A percentile compares a stretch with the other conserved stretches of the same genome.
These are phyloP conservation scores for Alternaria sp. DNA, from an alignment of 2,329 filamentous ascomycete species.

Conservation along the genomic window DNA sequence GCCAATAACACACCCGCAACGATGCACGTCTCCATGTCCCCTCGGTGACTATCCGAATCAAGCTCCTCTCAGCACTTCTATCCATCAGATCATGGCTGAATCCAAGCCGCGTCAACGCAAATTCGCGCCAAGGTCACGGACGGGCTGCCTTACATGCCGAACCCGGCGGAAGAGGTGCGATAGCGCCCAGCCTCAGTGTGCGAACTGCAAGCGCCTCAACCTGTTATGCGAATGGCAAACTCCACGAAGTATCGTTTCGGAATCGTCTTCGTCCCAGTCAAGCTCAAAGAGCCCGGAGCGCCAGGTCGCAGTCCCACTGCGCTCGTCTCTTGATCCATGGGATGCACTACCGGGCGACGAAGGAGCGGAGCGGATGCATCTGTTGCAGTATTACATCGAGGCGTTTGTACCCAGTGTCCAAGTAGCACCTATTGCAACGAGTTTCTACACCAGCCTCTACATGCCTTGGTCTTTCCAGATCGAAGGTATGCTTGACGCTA, in stretches of 20 bases:
- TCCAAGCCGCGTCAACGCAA: slow-evolving; percentile 42
- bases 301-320: slow-evolving; percentile 21
- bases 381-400: slow-evolving; percentile 45
- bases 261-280: slow-evolving; percentile 3
- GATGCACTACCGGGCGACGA: slow-evolving; percentile 35
- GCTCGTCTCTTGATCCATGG: slow-evolving; percentile 37
- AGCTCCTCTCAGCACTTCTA: neutral
- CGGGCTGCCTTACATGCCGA: slow-evolving; percentile 46
- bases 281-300: slow-evolving; percentile 20
- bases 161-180: slow-evolving; percentile 45
- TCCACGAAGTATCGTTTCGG: slow-evolving; percentile 30
- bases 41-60: slow-evolving; percentile 21
- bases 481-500: slow-evolving; percentile 45
- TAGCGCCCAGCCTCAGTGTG: slow-evolving; percentile 40
- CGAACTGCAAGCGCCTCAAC: slow-evolving; percentile 45
- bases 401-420: slow-evolving; percentile 46
- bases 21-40: slow-evolving; percentile 13
- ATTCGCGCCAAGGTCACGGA: slow-evolving; percentile 45
- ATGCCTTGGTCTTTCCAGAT: slow-evolving; percentile 46
- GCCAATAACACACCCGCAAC: slow-evolving; percentile 6
- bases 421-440: slow-evolving; percentile 42
- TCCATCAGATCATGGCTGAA: slow-evolving; percentile 38
- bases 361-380: slow-evolving; percentile 33
- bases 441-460: slow-evolving; percentile 45
- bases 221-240: slow-evolving; percentile 45